Evolutionary conservation across 2,329 filamentous ascomycete species (phyloP).

Genomic region (Onygenales sp.): DNA sequence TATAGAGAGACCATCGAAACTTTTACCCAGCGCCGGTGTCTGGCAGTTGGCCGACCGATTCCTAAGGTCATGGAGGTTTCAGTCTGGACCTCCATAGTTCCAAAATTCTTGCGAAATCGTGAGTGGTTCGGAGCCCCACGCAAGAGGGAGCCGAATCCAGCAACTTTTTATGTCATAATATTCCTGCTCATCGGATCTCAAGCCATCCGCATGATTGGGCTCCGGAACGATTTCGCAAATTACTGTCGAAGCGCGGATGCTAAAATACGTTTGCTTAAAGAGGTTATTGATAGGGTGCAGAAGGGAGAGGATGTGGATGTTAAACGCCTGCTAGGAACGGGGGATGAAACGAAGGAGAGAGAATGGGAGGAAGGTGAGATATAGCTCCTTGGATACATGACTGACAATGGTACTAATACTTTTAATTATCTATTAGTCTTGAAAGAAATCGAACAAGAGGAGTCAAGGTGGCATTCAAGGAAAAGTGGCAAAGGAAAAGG

Average conservation of each 20-base stretch:
- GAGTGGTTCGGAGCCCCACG: slow-evolving; percentile 21
- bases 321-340: slow-evolving; percentile 69
- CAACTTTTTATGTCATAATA: slow-evolving; percentile 72
- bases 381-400: not conserved
- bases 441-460: slow-evolving; percentile 31
- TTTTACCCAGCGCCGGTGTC: slow-evolving; percentile 15
- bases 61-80: slow-evolving; percentile 48
- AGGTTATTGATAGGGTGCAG: slow-evolving; percentile 43
- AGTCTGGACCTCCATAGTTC: slow-evolving; percentile 62
- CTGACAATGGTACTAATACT: not conserved
- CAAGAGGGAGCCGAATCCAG: slow-evolving; percentile 66
- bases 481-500: too few relatives aligned
- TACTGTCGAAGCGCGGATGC: slow-evolving; percentile 70
- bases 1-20: not conserved
- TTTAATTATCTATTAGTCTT: slow-evolving; percentile 20
- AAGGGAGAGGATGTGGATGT: slow-evolving; percentile 64
- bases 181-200: slow-evolving; percentile 88
- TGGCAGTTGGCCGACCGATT: slow-evolving; percentile 19
- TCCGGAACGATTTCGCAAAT: slow-evolving; percentile 65
- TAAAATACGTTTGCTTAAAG: slow-evolving; percentile 64
- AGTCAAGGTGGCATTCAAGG: slow-evolving; percentile 24
- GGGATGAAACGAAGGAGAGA: slow-evolving; percentile 61
- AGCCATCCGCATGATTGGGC: slow-evolving; percentile 80
- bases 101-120: slow-evolving; percentile 43
- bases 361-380: slow-evolving; percentile 78